phyloP scores from a whole-genome alignment of 2,329 filamentous ascomycete species.

The Verticillium longisporum region DNA sequence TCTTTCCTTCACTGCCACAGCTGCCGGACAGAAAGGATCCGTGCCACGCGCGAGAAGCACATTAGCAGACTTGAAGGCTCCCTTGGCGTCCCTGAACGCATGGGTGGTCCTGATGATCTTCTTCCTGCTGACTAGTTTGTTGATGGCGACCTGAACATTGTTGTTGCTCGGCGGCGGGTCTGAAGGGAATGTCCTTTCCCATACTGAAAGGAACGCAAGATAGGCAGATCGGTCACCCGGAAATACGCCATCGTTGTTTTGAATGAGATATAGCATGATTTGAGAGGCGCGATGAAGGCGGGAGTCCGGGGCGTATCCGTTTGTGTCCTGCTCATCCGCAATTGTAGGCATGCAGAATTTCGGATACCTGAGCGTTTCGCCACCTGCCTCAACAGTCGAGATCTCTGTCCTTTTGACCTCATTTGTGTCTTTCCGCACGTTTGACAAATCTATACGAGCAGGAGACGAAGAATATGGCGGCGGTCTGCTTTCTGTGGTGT shows the following conservation, averaged over 20 bases:
- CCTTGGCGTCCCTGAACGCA: constrained; percentile 32
- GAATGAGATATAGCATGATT: constrained; percentile 33
- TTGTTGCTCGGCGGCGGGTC: constrained; percentile 33
- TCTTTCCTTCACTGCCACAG: constrained; percentile 34
- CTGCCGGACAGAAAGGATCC: constrained; percentile 33
- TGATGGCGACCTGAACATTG: constrained; percentile 29
- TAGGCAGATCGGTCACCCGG: constrained; percentile 44
- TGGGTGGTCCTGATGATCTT: constrained; percentile 32
- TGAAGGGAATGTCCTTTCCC: constrained; percentile 31
- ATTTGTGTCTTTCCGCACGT: not conserved
- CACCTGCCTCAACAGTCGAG: not conserved
- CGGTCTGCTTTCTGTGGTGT: too few relatives aligned
- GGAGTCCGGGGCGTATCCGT: not conserved
- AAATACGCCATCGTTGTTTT: constrained; percentile 37
- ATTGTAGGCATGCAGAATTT: not conserved
- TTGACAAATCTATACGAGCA: too few relatives aligned
- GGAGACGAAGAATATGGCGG: too few relatives aligned
- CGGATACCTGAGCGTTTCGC: not conserved
- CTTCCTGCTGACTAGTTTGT: constrained; percentile 28
- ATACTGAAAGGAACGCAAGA: constrained; percentile 37
- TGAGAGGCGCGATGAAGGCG: constrained; percentile 24
- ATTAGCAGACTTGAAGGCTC: constrained; percentile 35
- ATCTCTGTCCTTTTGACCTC: not conserved
- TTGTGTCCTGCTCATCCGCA: not conserved
- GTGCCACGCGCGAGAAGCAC: constrained; percentile 34